Conservation (phyloP, 495 filamentous ascomycete species). For the Penicillium subrubescens region DNA sequence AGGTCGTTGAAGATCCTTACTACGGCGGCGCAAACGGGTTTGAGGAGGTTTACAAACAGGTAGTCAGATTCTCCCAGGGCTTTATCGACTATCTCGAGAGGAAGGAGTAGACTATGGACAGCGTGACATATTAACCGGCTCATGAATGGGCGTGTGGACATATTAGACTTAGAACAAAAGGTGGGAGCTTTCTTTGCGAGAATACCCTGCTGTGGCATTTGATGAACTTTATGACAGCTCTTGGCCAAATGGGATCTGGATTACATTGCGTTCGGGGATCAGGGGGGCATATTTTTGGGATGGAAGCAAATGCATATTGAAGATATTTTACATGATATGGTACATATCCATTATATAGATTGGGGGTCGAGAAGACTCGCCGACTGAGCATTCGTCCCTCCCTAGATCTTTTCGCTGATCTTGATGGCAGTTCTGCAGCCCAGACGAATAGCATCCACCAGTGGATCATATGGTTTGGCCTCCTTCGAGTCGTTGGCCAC, state of each 20-base stretch:
- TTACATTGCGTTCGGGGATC: not conserved
- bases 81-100: conserved; percentile 60
- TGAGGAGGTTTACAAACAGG: conserved; percentile 82
- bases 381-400: not conserved
- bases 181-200: not conserved
- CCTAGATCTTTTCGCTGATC: conserved; percentile 80
- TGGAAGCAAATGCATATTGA: not conserved
- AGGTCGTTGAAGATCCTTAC: conserved; percentile 88
- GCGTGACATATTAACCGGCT: not conserved
- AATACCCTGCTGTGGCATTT: conserved; percentile 16
- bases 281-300: not conserved
- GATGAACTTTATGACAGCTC: not conserved
- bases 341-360: conserved; percentile 3
- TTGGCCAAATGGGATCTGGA: not conserved
- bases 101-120: conserved; percentile 1
- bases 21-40: conserved; percentile 86
- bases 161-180: not conserved
- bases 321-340: conserved; percentile 2
- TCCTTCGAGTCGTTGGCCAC: conserved; percentile 88
- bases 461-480: conserved; percentile 81
- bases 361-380: not conserved
- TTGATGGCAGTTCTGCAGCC: conserved; percentile 92
- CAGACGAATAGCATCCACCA: conserved; percentile 84
- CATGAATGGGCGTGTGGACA: not conserved
- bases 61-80: conserved; percentile 73